Evolutionary conservation across 1,284 basidiomycete genomes (phyloP).

Genomic region (Violaceomyces palustris): DNA sequence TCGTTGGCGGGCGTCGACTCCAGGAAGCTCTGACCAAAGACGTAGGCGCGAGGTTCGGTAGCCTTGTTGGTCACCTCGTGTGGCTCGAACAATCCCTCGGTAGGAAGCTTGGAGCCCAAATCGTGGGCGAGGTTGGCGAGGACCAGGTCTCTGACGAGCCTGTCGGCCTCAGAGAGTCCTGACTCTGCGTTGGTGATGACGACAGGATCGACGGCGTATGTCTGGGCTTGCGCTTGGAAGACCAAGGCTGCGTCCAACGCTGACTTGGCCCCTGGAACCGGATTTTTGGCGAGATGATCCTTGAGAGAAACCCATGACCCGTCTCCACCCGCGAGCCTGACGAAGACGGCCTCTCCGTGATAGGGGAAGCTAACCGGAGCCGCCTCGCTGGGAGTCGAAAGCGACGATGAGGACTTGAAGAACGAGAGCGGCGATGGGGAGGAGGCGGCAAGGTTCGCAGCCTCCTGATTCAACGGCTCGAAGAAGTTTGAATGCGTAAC

Average conservation of each 20-base stretch:
- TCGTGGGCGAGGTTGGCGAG: background rate
- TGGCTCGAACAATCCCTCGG: no score
- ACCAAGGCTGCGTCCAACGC: constrained; percentile 8
- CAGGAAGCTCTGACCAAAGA: constrained; percentile 18
- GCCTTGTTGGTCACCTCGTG: constrained; percentile 4
- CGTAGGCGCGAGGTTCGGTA: constrained; percentile 20
- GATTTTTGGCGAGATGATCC: constrained; percentile 4
- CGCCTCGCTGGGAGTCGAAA: no score
- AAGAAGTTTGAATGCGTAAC: constrained; percentile 63
- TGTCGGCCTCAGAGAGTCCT: constrained; percentile 12
- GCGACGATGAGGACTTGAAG: no score
- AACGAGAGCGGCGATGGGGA: no score
- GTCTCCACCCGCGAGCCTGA: no score
- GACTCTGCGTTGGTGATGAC: constrained; percentile 32
- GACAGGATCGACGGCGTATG: constrained; percentile 34
- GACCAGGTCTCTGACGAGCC: constrained; percentile 9
- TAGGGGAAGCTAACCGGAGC: no score
- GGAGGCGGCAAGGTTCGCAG: constrained; percentile 28
- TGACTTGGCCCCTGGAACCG: background rate
- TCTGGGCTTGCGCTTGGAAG: constrained; percentile 6
- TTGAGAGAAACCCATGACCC: constrained; percentile 30
- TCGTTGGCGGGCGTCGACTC: constrained; percentile 3
- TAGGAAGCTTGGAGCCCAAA: no score
- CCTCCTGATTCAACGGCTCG: constrained; percentile 37
- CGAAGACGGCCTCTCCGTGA: no score